phyloP scores from a whole-genome alignment of 805 yeast species.

The Yamadazyma akitaensis region DNA sequence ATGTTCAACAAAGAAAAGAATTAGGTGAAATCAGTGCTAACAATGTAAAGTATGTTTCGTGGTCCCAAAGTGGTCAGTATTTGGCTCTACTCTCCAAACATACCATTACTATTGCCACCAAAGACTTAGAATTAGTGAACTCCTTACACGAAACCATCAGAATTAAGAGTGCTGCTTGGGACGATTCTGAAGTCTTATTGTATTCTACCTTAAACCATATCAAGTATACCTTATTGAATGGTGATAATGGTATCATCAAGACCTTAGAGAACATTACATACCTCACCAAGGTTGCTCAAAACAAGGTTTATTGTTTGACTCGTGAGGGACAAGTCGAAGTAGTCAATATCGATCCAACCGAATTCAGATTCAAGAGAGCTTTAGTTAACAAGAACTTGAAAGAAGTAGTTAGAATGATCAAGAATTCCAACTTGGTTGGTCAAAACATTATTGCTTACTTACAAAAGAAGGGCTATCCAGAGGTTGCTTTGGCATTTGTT shows the following conservation, averaged over 20 bases:
- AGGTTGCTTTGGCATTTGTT: constrained; percentile 94
- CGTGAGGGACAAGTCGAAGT: constrained; percentile 83
- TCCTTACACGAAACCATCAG: constrained; percentile 95
- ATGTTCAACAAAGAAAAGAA: constrained; percentile 87
- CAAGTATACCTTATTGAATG: constrained; percentile 88
- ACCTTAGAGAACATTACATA: constrained; percentile 88
- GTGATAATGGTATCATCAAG: constrained; percentile 92
- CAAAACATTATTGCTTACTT: constrained; percentile 94
- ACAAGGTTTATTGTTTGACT: constrained; percentile 73
- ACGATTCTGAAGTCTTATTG: constrained; percentile 84
- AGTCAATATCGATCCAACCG: constrained; percentile 87
- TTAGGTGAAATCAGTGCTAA: constrained; percentile 64
- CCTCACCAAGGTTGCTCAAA: constrained; percentile 66
- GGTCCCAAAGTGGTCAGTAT: constrained; percentile 87
- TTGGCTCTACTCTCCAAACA: constrained; percentile 90
- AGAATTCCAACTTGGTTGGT: constrained; percentile 88
- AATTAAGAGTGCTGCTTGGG: constrained; percentile 97
- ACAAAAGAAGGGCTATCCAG: constrained; percentile 95
- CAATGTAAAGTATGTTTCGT: constrained; percentile 81
- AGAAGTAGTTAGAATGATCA: constrained; percentile 88
- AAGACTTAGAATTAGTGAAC: constrained; percentile 70
- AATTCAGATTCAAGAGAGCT: constrained; percentile 93
- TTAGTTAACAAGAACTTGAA: constrained; percentile 83
- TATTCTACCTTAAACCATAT: constrained; percentile 95
- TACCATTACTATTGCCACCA: constrained; percentile 82